Evolutionary conservation across 805 yeast species (phyloP).

Genomic region (Maudiozyma serrabonitensis): DNA sequence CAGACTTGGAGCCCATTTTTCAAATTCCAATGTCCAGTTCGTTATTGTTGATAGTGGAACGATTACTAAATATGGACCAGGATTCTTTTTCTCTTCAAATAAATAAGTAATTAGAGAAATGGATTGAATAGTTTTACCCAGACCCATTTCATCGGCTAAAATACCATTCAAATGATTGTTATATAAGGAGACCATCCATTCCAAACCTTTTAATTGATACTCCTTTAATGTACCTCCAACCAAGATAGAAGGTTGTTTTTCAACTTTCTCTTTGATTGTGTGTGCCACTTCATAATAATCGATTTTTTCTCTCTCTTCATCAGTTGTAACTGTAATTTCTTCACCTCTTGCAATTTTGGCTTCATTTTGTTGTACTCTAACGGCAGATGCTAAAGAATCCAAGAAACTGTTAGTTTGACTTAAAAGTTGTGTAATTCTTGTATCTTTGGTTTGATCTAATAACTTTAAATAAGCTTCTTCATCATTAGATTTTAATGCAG

Average conservation of each 20-base stretch:
- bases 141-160: conserved; percentile 98
- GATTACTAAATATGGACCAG: conserved; percentile 66
- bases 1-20: conserved; percentile 79
- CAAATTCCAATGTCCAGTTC: conserved; percentile 79
- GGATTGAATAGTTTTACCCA: conserved; percentile 90
- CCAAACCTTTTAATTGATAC: conserved; percentile 84
- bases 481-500: conserved; percentile 78
- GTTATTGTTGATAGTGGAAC: conserved; percentile 80
- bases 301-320: conserved; percentile 53
- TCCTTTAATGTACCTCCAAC: conserved; percentile 76
- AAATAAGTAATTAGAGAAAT: conserved; percentile 65
- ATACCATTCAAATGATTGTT: conserved; percentile 95
- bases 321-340: conserved; percentile 30
- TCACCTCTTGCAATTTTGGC: conserved; percentile 27
- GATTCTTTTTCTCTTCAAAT: conserved; percentile 53
- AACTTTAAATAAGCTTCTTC: conserved; percentile 80
- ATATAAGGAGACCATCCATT: conserved; percentile 97
- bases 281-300: conserved; percentile 83
- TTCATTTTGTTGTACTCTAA: conserved; percentile 57
- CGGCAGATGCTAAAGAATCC: conserved; percentile 72
- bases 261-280: conserved; percentile 54
- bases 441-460: conserved; percentile 78
- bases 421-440: conserved; percentile 74
- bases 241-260: conserved; percentile 55
- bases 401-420: conserved; percentile 72